Evolutionary conservation across 2,329 filamentous ascomycete genomes (phyloP).

Genomic region (Trichoderma brevicompactum): DNA sequence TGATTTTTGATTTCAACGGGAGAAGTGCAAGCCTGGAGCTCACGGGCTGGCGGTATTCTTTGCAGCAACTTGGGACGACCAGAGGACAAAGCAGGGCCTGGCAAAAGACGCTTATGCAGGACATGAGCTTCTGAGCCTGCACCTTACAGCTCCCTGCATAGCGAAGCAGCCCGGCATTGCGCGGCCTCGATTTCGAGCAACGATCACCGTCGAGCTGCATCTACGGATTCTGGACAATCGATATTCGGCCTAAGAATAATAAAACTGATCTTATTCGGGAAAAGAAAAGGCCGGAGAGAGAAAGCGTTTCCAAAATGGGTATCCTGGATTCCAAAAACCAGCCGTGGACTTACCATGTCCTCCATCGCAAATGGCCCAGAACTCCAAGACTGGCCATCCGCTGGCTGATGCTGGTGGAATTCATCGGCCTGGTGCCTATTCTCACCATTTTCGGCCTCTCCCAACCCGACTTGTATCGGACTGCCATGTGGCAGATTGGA

Average conservation of each 20-base stretch:
- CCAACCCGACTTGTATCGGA: constrained; percentile 73
- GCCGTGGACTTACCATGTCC: constrained; percentile 52
- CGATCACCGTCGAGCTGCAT: not conserved
- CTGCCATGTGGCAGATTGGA: constrained; percentile 74
- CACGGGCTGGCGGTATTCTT: constrained; percentile 10
- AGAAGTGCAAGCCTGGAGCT: not conserved
- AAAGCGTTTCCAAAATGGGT: constrained; percentile 11
- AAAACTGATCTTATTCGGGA: not conserved
- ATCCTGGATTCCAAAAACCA: not conserved
- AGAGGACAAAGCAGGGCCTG: too few relatives aligned
- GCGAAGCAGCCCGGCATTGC: not conserved
- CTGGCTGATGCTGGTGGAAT: constrained; percentile 68
- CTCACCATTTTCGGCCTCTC: constrained; percentile 75
- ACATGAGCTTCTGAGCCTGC: constrained; percentile 18
- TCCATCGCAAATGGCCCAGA: constrained; percentile 64
- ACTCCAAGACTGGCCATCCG: constrained; percentile 57
- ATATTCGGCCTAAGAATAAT: not conserved
- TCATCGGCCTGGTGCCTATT: constrained; percentile 65
- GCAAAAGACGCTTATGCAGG: not conserved
- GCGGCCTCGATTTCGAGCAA: not conserved
- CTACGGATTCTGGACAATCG: not conserved
- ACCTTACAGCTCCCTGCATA: constrained; percentile 12
- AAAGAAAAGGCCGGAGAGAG: not conserved
- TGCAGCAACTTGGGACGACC: not conserved
- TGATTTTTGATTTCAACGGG: not conserved